Evolutionary conservation across 2,329 filamentous ascomycete species (phyloP), one percentile per base, ranked within the genome.

Genomic region (Aschersonia sp.): DNA sequence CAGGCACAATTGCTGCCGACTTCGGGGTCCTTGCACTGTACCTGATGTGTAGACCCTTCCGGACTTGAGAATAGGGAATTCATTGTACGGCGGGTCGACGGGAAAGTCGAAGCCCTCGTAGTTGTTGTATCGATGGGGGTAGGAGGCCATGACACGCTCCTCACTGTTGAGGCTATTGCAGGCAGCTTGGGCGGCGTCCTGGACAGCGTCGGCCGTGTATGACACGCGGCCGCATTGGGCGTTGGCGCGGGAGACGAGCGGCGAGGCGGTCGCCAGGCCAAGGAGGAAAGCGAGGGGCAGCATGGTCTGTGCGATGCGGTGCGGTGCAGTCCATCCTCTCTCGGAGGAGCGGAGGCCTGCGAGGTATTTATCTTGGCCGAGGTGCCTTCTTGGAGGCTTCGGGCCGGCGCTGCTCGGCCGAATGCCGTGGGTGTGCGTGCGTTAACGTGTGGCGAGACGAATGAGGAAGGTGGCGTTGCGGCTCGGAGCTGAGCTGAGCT

Each of bases 101-200:
- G 52, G 42, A 44, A 67, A 67, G 45, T 54, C 46, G 35, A 68
- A 66, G 32, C 59, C 64, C 56, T 68, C 65, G 35, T 52, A 55
- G 63, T 68, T 64, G 56, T 62, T 61, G 58, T 62, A 68, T 32
- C 51, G 54, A 54, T 68, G 65, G n/a, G 65, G 65, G 50, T 68
- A 68, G 41, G 50, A 56, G 5, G 60, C 62, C 51, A 52, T 53
- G 28, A 62, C 61, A 12, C 57, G 56, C 1, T 50, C 56, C 28
- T 50, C 51, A n/a, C 48, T 54, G 10, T 12, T 38, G 35, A 7
- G 7, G 35, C 35, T 46, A 44, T 42, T 46, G 48, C 60, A 63
- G 3, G 61, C 58, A 3, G 55, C 52, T 12, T 49, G 41, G 45
- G 60, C 57, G 10, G 63, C 62, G 2, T 58, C 54, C 28, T 48